Percentiles rank a stretch among this genome's conserved stretches.
These are phyloP conservation scores for Termitomyces sp. DNA, from an alignment of 768 basidiomycete species.

Conservation along the genomic window DNA sequence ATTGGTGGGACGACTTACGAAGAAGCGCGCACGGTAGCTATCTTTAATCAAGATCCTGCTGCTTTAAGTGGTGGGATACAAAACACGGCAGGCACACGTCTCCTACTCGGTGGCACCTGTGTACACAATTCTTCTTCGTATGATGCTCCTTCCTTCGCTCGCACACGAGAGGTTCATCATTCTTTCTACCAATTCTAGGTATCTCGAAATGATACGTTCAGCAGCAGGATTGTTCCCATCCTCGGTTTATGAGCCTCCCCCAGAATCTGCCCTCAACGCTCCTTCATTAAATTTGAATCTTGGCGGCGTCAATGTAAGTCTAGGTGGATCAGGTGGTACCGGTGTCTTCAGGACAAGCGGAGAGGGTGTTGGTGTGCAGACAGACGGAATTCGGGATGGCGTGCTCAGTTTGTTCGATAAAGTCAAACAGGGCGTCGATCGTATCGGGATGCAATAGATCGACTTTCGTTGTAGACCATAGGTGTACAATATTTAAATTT, in stretches of 20 bases:
- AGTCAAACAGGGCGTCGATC: slow-evolving; percentile 82
- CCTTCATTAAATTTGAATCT: slow-evolving; percentile 89
- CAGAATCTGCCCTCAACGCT: slow-evolving; percentile 65
- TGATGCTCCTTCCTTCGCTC: slow-evolving; percentile 15
- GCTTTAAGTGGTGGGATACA: slow-evolving; percentile 41
- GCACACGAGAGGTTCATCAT: background rate
- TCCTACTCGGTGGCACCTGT: slow-evolving; percentile 91
- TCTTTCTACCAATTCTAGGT: slow-evolving; percentile 39
- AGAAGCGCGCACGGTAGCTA: slow-evolving; percentile 80
- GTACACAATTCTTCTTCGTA: slow-evolving; percentile 94
- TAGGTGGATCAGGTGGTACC: slow-evolving; percentile 82
- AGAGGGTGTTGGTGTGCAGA: slow-evolving; percentile 68
- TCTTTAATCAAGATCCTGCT: slow-evolving; percentile 79
- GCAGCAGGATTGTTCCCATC: slow-evolving; percentile 59
- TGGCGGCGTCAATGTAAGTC: slow-evolving; percentile 86
- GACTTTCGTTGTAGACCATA: background rate
- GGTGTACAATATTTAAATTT: background rate
- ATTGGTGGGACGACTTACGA: slow-evolving; percentile 96
- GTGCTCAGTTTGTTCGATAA: slow-evolving; percentile 84
- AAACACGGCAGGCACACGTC: slow-evolving; percentile 58
- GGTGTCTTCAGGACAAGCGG: slow-evolving; percentile 83
- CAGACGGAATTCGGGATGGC: slow-evolving; percentile 87
- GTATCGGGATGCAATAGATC: slow-evolving; percentile 40
- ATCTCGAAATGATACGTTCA: slow-evolving; percentile 82
- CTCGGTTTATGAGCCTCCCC: slow-evolving; percentile 70